These are phyloP conservation scores for Leptographium procerum DNA, from an alignment of 2,329 filamentous ascomycete genomes.

Conservation along the genomic window DNA sequence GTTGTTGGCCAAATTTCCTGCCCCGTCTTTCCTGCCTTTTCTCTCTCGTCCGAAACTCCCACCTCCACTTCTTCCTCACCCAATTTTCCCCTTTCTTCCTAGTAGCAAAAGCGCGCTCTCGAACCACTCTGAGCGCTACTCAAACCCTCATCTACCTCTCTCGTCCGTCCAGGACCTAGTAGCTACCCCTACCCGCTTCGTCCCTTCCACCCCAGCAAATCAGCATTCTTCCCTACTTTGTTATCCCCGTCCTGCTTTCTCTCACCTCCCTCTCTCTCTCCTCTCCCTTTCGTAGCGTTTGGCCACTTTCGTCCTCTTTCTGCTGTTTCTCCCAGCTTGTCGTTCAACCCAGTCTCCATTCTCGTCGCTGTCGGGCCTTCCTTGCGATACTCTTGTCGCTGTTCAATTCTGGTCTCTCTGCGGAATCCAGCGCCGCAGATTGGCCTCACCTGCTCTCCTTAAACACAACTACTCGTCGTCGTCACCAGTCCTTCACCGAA, in stretches of 20 bases:
- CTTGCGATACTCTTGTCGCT: neutral
- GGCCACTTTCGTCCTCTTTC: neutral
- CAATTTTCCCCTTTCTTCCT: constrained; percentile 3
- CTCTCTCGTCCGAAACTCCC: neutral
- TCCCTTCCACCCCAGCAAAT: neutral
- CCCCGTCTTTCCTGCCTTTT: neutral
- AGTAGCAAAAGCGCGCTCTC: neutral
- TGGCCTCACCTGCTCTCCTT: neutral
- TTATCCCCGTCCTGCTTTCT: neutral
- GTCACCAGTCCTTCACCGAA: neutral
- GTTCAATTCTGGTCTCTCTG: neutral
- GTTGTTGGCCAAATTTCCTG: neutral
- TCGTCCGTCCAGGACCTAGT: neutral
- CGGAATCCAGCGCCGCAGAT: neutral
- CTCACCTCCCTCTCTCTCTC: neutral
- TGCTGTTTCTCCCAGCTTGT: neutral
- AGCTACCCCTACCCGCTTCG: neutral
- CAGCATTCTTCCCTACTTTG: neutral
- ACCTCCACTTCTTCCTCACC: neutral
- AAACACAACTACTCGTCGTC: neutral
- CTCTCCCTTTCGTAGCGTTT: neutral
- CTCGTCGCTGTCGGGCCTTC: neutral
- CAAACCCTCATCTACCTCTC: neutral
- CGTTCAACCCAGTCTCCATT: neutral
- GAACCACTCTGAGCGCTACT: constrained; percentile 1